Evolutionary conservation across 164 flowering plant genomes (phyloP).

Genomic region (Platanus orientalis): DNA sequence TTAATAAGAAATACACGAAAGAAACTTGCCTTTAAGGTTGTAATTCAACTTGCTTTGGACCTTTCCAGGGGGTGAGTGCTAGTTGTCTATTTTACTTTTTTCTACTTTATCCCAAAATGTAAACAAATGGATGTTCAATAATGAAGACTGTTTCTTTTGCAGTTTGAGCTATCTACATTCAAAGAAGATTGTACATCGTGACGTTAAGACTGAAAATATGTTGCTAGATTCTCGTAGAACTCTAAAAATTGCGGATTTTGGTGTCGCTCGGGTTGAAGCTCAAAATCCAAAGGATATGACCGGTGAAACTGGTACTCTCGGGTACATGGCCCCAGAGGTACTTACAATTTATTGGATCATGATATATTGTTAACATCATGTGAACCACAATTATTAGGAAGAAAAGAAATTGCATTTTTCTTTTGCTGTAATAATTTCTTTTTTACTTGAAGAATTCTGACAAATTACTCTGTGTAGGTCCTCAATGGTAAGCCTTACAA

Average conservation of each 20-base stretch:
- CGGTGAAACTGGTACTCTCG: slow-evolving; percentile 69
- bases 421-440: background rate
- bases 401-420: background rate
- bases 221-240: slow-evolving; percentile 45
- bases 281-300: slow-evolving; percentile 69
- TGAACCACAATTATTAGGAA: background rate
- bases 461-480: slow-evolving; percentile 42
- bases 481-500: slow-evolving; percentile 93
- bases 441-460: background rate
- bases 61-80: slow-evolving; percentile 66
- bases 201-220: slow-evolving; percentile 67
- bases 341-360: background rate
- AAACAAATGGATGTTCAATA: no score
- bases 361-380: background rate
- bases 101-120: no score
- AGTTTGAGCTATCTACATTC: slow-evolving; percentile 64
- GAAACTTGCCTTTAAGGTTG: slow-evolving; percentile 63
- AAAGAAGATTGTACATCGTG: slow-evolving; percentile 60
- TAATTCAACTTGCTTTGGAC: slow-evolving; percentile 71
- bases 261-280: slow-evolving; percentile 69
- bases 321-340: slow-evolving; percentile 80
- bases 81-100: background rate
- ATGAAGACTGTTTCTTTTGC: background rate
- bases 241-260: slow-evolving; percentile 62
- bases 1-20: slow-evolving; percentile 47